These are phyloP conservation scores for Apiospora malaysiana DNA, from an alignment of 2,329 filamentous ascomycete genomes.

Conservation along the genomic window DNA sequence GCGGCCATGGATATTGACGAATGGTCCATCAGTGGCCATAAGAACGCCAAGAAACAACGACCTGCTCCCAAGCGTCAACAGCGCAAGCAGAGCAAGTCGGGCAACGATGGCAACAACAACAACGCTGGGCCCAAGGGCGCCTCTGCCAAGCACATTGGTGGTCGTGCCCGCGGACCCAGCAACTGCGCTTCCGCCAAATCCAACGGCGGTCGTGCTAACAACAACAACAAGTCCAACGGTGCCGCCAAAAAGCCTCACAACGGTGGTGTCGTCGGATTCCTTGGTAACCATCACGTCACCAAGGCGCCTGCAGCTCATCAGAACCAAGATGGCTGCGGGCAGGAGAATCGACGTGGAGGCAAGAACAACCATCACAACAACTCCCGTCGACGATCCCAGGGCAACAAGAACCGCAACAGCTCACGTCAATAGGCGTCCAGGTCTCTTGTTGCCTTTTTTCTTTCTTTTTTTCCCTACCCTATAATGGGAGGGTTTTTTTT, in stretches of 20 bases:
- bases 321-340: not conserved
- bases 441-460: not conserved
- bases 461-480: not conserved
- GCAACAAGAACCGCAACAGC: slow-evolving; percentile 6
- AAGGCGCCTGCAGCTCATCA: not conserved
- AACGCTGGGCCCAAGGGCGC: too few species aligned
- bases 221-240: not conserved
- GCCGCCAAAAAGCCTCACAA: not conserved
- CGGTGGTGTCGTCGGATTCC: not conserved
- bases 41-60: not conserved
- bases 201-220: too few species aligned
- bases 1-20: not conserved
- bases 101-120: not conserved
- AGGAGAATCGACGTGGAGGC: slow-evolving; percentile 1
- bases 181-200: not conserved
- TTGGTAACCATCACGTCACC: not conserved
- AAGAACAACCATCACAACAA: not conserved
- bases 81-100: not conserved
- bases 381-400: slow-evolving; percentile 3
- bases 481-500: not conserved
- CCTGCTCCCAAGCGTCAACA: not conserved
- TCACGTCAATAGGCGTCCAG: not conserved
- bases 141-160: too few species aligned
- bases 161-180: too few species aligned
- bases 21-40: not conserved